These are phyloP conservation scores for Monilinia vaccinii-corymbosi DNA, from an alignment of 2,329 filamentous ascomycete genomes.

Conservation along the genomic window DNA sequence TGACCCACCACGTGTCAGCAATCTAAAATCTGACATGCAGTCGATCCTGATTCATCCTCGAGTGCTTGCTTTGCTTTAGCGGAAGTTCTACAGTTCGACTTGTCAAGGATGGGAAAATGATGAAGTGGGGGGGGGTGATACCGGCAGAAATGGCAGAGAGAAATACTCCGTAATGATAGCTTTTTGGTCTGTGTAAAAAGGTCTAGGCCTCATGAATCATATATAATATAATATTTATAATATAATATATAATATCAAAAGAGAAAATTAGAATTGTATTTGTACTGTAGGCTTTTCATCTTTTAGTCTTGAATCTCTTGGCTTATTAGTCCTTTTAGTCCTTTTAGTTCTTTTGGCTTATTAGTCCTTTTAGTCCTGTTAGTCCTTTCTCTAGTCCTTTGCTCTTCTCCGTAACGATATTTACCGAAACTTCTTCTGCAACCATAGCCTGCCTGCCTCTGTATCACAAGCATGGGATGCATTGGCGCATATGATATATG, in stretches of 20 bases:
- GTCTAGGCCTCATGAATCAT: too few relatives aligned
- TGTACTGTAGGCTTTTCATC: too few relatives aligned
- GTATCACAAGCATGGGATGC: background rate
- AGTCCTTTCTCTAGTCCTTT: too few relatives aligned
- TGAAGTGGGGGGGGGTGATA: background rate
- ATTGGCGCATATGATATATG: background rate
- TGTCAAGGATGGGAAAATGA: background rate
- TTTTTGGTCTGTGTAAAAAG: background rate
- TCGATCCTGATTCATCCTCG: slow-evolving; percentile 8
- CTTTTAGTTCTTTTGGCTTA: too few relatives aligned
- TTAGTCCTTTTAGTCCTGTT: too few relatives aligned
- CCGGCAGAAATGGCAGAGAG: too few relatives aligned
- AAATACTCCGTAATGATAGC: background rate
- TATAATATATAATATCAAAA: too few relatives aligned
- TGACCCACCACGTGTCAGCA: slow-evolving; percentile 8
- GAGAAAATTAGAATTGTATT: too few relatives aligned
- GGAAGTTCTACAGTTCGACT: background rate
- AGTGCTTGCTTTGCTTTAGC: background rate
- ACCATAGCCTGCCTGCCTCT: background rate
- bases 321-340: too few relatives aligned
- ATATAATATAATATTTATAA: too few relatives aligned
- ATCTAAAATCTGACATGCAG: slow-evolving; percentile 10
- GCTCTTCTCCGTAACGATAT: background rate
- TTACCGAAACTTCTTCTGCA: background rate
- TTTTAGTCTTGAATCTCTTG: too few relatives aligned